phyloP scores from a whole-genome alignment of 208 protist genomes.

The Acanthamoeba culbertsoni region DNA sequence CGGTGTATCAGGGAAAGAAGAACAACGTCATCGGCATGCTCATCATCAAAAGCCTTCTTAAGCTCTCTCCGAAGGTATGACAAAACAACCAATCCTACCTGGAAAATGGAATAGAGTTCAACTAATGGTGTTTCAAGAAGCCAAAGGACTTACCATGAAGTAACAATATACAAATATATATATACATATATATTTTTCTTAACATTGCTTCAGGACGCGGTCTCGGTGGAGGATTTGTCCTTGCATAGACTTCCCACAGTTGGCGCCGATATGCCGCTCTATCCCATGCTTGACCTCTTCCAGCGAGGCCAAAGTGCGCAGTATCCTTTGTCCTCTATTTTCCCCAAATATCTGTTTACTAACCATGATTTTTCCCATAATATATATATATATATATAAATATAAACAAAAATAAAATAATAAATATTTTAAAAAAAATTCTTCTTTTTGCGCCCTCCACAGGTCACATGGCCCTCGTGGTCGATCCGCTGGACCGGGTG shows the following conservation, averaged over 20 bases:
- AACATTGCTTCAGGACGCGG: neutral
- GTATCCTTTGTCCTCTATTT: neutral
- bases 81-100: neutral
- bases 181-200: neutral
- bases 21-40: slow-evolving; percentile 89
- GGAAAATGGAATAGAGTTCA: neutral
- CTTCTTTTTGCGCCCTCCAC: neutral
- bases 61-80: slow-evolving; percentile 69
- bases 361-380: neutral
- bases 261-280: slow-evolving; percentile 55
- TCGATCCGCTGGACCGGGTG: neutral
- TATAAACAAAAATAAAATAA: no score
- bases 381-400: no score
- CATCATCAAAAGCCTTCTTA: slow-evolving; percentile 86
- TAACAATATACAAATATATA: no score
- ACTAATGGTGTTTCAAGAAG: no score
- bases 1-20: slow-evolving; percentile 84
- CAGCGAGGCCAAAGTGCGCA: slow-evolving; percentile 62
- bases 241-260: slow-evolving; percentile 48
- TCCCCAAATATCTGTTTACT: neutral
- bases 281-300: slow-evolving; percentile 70
- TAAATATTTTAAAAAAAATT: no score
- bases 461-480: slow-evolving; percentile 58
- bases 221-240: slow-evolving; percentile 37
- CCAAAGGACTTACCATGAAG: no score